Evolutionary conservation across 225 moss, liverwort and hornwort species (phyloP).

Genomic region (Marchantia paleacea): DNA sequence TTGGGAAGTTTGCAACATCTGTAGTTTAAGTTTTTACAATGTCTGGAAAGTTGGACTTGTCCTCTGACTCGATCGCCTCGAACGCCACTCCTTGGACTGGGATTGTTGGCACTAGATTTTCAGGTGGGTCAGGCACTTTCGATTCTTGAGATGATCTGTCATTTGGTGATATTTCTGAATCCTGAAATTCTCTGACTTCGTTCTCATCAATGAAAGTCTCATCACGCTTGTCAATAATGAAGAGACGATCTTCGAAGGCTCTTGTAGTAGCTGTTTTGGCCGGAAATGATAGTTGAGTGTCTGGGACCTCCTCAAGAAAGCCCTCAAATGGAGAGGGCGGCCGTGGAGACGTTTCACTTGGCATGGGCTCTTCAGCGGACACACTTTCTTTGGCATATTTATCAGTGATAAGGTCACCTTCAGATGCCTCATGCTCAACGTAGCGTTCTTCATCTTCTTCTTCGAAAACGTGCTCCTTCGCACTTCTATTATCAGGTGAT

Average conservation of each 20-base stretch:
- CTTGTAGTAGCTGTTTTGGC: conserved; percentile 13
- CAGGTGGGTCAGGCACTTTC: background rate
- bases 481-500: conserved; percentile 19
- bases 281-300: background rate
- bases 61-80: background rate
- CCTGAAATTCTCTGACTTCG: background rate
- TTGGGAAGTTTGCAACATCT: background rate
- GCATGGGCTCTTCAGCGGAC: background rate
- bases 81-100: background rate
- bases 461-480: conserved; percentile 7
- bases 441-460: conserved; percentile 16
- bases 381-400: background rate
- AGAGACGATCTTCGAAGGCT: conserved; percentile 12
- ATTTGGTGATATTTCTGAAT: background rate
- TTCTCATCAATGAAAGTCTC: background rate
- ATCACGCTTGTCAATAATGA: background rate
- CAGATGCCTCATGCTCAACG: conserved; percentile 5
- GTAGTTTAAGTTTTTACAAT: conserved; percentile 21
- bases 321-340: conserved; percentile 22
- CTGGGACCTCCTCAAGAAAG: background rate
- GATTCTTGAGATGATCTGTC: background rate
- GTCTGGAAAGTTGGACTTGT: conserved; percentile 9
- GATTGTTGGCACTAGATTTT: background rate
- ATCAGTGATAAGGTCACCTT: background rate
- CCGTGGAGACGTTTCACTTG: conserved; percentile 7